Base-by-base conservation (phyloP, 2,329 filamentous ascomycete genomes). In the Xylariaceae sp. region DNA sequence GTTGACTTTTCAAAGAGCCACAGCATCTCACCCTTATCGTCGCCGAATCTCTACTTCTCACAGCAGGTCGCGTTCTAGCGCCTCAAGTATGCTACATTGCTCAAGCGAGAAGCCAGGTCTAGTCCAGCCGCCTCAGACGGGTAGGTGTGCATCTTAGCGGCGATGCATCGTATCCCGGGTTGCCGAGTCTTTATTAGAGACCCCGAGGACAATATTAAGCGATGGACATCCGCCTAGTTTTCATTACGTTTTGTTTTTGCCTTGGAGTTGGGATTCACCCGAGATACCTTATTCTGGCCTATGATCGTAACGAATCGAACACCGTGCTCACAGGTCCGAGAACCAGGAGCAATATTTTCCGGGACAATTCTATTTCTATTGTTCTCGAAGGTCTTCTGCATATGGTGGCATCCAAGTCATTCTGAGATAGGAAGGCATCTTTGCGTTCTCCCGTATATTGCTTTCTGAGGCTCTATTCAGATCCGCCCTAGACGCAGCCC, bases 221-320 rank as follows among this genome's bases (percentile, higher is more conserved):
- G 53, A 56, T 50, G 45, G 53, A 56, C 41, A 57, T 32, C 37
- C 37, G 39, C 45, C 26, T 33, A 49, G 42, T 57, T 59, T 56
- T n/a, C 42, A 56, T 59, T 53, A 59, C 53, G 53, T 59, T 50
- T 57, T 43, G 24, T 41, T 53, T 55, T 35, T 20, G 36, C 21
- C 29, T 45, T 33, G 16, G 15, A 13, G 10, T 29, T 7, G 29
- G 3, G 16, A 21, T 9, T 35, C 23, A 9, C 33, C 13, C 18
- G 16, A 50, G 39, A n/a, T 23, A n/a, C 39, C 15, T 8, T 6
- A 4, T 13, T 39, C 43, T 15, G 26, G 35, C 52, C 52, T 58
- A 51, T 58, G 40, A 52, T 33, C 20, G 26, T 24, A 18, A 36
- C 41, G 36, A 41, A 21, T 27, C 15, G 11, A 32, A 16, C 45